phyloP scores from a whole-genome alignment of 2,329 filamentous ascomycete species.

The Fusarium sp. region DNA sequence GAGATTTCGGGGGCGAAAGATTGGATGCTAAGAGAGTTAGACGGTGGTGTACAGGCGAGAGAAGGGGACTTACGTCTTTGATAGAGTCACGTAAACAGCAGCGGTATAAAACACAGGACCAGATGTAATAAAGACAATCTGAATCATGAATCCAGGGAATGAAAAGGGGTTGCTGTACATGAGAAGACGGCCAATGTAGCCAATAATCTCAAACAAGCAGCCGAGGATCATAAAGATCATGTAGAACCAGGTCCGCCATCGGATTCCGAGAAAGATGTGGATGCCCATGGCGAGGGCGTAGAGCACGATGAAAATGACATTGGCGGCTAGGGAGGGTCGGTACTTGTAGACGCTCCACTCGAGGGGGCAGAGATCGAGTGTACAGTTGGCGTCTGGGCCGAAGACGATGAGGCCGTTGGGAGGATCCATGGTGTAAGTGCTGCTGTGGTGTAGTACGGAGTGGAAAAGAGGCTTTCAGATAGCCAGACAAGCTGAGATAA shows the following conservation, averaged over 20 bases:
- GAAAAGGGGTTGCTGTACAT: conserved; percentile 67
- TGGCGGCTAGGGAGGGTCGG: conserved; percentile 57
- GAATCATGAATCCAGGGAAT: conserved; percentile 70
- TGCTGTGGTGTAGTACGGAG: conserved; percentile 22
- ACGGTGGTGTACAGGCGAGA: accelerated
- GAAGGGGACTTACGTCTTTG: conserved; percentile 47
- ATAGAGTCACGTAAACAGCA: conserved; percentile 73
- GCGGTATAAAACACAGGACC: conserved; percentile 62
- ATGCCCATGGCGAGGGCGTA: conserved; percentile 59
- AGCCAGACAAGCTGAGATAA: not conserved
- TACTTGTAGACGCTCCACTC: conserved; percentile 61
- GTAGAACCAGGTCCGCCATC: conserved; percentile 57
- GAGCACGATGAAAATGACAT: conserved; percentile 55
- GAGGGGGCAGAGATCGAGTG: conserved; percentile 59
- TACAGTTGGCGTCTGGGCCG: conserved; percentile 62
- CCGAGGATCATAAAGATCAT: conserved; percentile 64
- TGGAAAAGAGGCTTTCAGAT: not conserved
- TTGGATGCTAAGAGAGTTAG: conserved; percentile 49
- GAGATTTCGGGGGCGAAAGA: conserved; percentile 52
- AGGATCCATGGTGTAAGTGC: not conserved
- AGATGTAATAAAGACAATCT: conserved; percentile 63
- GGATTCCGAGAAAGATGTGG: conserved; percentile 56
- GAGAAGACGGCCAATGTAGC: conserved; percentile 70
- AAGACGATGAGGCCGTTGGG: conserved; percentile 48
- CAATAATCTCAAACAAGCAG: conserved; percentile 68